phyloP scores from a whole-genome alignment of 208 protist genomes.

The Tetramitus jugosus region DNA sequence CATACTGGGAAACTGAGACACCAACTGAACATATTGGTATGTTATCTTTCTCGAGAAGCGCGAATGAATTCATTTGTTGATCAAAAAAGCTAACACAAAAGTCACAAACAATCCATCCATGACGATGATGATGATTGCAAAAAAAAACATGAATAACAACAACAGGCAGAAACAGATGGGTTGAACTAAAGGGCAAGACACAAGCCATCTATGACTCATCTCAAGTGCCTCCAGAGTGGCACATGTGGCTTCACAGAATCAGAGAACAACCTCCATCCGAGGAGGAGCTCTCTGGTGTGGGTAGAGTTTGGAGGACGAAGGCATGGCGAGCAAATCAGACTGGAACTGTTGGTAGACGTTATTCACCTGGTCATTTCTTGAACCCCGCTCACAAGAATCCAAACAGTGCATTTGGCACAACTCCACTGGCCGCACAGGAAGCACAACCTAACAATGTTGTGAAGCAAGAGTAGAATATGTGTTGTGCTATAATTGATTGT shows the following conservation, averaged over 20 bases:
- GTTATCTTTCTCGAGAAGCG: too few species aligned
- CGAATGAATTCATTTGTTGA: background rate
- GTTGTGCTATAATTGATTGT: too few species aligned
- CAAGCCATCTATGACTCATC: slow-evolving; percentile 9
- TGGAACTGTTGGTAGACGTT: background rate
- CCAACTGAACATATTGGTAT: too few species aligned
- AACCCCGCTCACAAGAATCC: slow-evolving; percentile 4
- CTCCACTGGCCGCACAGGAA: too few species aligned
- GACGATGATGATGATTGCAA: too few species aligned
- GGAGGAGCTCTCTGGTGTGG: background rate
- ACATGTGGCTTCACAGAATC: slow-evolving; percentile 21
- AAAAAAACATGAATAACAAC: too few species aligned
- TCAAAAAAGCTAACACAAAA: background rate
- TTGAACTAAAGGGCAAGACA: background rate
- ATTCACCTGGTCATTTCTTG: slow-evolving; percentile 22
- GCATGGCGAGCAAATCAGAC: background rate
- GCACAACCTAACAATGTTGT: too few species aligned
- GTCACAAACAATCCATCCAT: background rate
- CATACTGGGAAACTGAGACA: slow-evolving; percentile 9
- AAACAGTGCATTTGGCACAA: too few species aligned
- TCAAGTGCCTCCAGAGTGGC: slow-evolving; percentile 20
- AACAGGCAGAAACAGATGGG: background rate
- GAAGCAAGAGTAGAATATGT: too few species aligned
- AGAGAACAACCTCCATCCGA: slow-evolving; percentile 14
- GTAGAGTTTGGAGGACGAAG: background rate